These are phyloP conservation scores for Fusarium nanum DNA, from an alignment of 2,329 filamentous ascomycete species.

Conservation along the genomic window DNA sequence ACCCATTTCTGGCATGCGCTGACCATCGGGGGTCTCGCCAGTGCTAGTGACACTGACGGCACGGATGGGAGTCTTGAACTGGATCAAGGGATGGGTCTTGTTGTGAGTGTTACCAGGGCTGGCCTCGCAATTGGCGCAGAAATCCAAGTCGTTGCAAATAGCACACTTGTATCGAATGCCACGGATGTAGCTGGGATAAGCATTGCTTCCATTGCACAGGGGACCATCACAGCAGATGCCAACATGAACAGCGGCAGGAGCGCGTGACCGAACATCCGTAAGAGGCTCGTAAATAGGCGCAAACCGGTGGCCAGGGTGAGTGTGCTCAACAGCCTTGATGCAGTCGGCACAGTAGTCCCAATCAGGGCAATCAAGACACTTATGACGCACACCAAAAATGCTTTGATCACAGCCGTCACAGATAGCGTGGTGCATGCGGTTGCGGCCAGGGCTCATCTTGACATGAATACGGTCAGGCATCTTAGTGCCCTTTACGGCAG, in stretches of 20 bases:
- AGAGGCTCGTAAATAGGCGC: slow-evolving; percentile 85
- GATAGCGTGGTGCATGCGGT: slow-evolving; percentile 84
- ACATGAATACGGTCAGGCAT: slow-evolving; percentile 71
- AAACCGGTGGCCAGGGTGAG: slow-evolving; percentile 88
- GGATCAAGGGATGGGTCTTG: slow-evolving; percentile 95
- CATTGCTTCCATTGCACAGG: slow-evolving; percentile 73
- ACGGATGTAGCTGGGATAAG: slow-evolving; percentile 76
- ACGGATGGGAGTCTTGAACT: slow-evolving; percentile 93
- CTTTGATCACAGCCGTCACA: slow-evolving; percentile 94
- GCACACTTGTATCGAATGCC: slow-evolving; percentile 97
- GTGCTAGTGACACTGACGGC: slow-evolving; percentile 88
- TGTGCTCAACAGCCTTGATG: slow-evolving; percentile 71
- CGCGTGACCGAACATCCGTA: slow-evolving; percentile 36
- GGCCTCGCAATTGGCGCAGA: slow-evolving; percentile 94
- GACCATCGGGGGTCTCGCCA: slow-evolving; percentile 78
- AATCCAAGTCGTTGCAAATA: slow-evolving; percentile 93
- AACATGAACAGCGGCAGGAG: slow-evolving; percentile 67
- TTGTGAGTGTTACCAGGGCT: slow-evolving; percentile 88
- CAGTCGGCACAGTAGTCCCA: slow-evolving; percentile 94
- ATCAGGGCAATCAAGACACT: slow-evolving; percentile 96
- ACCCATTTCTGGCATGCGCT: slow-evolving; percentile 75
- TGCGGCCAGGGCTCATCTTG: slow-evolving; percentile 82
- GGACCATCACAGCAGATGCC: slow-evolving; percentile 97
- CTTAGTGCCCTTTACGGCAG: slow-evolving; percentile 71
- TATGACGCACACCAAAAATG: slow-evolving; percentile 91